Evolutionary conservation across 108 stramenopile genomes (phyloP).

Genomic region (Nitzschia sp.): DNA sequence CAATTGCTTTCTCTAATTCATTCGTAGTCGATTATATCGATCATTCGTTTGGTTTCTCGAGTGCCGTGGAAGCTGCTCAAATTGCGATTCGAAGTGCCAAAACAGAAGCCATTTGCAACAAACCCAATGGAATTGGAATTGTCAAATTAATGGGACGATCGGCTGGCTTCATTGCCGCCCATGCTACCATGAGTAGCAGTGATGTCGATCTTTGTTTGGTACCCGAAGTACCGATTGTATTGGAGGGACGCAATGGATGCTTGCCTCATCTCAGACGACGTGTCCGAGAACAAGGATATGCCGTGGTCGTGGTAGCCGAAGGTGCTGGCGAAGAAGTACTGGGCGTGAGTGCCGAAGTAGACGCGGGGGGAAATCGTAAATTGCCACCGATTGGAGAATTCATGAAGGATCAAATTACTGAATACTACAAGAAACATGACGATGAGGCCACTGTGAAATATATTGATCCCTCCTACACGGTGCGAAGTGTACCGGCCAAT

Average conservation of each 20-base stretch:
- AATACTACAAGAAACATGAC: constrained; percentile 73
- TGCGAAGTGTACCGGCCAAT: constrained; percentile 96
- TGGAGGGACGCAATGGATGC: constrained; percentile 91
- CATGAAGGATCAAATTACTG: constrained; percentile 78
- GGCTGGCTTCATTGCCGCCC: constrained; percentile 93
- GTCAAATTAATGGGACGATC: constrained; percentile 97
- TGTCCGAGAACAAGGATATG: constrained; percentile 93
- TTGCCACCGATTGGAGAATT: constrained; percentile 93
- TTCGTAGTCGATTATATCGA: constrained; percentile 97
- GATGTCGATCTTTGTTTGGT: constrained; percentile 96
- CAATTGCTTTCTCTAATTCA: not conserved
- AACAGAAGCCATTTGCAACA: constrained; percentile 94
- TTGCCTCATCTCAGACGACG: constrained; percentile 85
- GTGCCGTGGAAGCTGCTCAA: constrained; percentile 93
- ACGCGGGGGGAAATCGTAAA: constrained; percentile 96
- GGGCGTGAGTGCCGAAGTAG: constrained; percentile 83
- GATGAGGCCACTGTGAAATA: constrained; percentile 80
- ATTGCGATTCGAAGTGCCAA: constrained; percentile 86
- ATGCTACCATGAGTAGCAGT: constrained; percentile 88
- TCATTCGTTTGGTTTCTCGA: constrained; percentile 92
- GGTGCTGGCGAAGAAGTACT: constrained; percentile 97
- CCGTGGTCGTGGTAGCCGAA: constrained; percentile 98
- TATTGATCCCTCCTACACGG: constrained; percentile 98
- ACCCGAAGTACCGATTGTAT: constrained; percentile 93
- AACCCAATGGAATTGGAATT: constrained; percentile 95